Evolutionary conservation across 441 rosid genomes (phyloP), one percentile per base, ranked within the genome.

Genomic region (Melastoma candidum): DNA sequence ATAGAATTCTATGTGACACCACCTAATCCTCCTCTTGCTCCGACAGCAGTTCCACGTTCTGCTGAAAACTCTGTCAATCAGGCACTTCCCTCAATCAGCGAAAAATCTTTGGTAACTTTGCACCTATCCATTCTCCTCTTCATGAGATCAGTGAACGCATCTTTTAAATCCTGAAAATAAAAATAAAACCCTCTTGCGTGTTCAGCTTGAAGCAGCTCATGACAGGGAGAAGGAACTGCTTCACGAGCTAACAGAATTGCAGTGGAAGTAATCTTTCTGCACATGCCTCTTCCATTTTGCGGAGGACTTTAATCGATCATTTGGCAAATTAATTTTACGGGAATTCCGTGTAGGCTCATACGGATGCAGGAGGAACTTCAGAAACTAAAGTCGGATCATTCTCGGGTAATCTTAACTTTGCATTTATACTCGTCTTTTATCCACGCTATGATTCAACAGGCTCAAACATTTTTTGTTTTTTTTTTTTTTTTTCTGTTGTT

Each of bases 211-310:
- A 76, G 77, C 83, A 51, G 83, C 93, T 46, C 86, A 87, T 51
- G 96, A 90, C 47, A 77, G 88, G 77, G 98, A 90, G 70, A 85
- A 79, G 71, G 98, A 85, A 36, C 68, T 87, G 53, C 87, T 90
- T 66, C 82, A 80, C 17, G 96, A 87, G 68, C 67, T 85, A 70
- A 87, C 95, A 1, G 98, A 90, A 2, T 68, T 90, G 59, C 93
- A 78, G 49, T 87, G 87, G 87, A 90, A 93, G 98, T 87, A 32
- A 32, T 32, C 41, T 32, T 32, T 32, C 41, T 32, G 41, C 8
- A 8, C 41, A 32, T 32, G 41, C 5, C 41, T 36, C 22, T 17
- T 17, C 22, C 22, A 17, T 17, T 17, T 17, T 17, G 22, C 22
- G 22, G 13, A 45, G 44, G 29, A 2, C 17, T 51, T 24, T 22